Conservation (phyloP, 139 green algal genomes). For the Pleodorina starrii region DNA sequence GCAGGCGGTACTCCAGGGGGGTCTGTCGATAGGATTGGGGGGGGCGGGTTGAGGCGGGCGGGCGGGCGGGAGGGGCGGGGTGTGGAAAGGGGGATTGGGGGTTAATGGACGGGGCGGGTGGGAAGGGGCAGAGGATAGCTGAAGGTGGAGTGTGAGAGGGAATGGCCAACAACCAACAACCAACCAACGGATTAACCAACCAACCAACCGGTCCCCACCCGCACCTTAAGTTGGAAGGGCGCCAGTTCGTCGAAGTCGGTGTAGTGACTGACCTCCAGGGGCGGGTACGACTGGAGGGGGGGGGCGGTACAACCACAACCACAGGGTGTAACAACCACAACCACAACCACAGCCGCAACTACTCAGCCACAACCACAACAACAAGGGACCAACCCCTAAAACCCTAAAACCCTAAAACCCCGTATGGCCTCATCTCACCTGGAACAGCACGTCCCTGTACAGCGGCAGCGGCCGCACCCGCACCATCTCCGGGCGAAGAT, state of each 20-base stretch:
- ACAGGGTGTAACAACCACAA: too few species aligned
- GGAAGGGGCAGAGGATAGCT: too few species aligned
- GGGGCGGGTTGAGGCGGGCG: background rate
- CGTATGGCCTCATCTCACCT: too few species aligned
- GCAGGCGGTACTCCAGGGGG: constrained; percentile 70
- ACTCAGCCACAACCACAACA: too few species aligned
- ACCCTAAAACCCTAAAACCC: too few species aligned
- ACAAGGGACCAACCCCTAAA: too few species aligned
- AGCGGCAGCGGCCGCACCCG: constrained; percentile 59
- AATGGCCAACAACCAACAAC: background rate
- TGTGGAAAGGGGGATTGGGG: background rate
- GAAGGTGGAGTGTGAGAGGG: background rate
- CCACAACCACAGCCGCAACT: too few species aligned
- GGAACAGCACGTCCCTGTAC: constrained; percentile 51
- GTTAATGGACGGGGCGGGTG: background rate
- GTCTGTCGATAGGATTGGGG: constrained; percentile 49
- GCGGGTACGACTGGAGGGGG: background rate
- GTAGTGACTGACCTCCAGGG: constrained; percentile 36
- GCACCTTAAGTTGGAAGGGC: constrained; percentile 53
- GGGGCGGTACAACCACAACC: too few species aligned
- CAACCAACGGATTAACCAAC: too few species aligned
- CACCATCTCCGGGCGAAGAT: constrained; percentile 50
- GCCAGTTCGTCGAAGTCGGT: constrained; percentile 69
- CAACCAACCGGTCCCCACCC: background rate
- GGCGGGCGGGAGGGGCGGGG: background rate